Evolutionary conservation across 2,329 filamentous ascomycete species (phyloP).

Genomic region (Spiromastix sp.): DNA sequence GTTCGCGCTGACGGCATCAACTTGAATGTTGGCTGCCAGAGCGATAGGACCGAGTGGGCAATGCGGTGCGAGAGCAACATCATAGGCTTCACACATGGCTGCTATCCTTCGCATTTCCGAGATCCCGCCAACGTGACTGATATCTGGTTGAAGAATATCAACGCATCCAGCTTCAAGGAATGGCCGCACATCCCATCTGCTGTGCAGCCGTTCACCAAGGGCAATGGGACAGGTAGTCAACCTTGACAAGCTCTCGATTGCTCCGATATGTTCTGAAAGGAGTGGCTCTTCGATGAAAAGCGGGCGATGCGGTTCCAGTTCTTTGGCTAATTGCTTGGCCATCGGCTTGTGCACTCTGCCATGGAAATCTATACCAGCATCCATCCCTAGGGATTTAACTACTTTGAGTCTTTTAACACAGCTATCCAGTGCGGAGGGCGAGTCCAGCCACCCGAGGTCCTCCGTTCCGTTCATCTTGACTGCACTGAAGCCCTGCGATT

Average conservation of each 20-base stretch:
- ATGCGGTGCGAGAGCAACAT: constrained; percentile 63
- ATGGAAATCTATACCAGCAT: constrained; percentile 68
- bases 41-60: constrained; percentile 65
- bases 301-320: constrained; percentile 56
- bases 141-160: constrained; percentile 64
- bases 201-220: constrained; percentile 61
- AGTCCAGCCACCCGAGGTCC: constrained; percentile 67
- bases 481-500: constrained; percentile 30
- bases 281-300: constrained; percentile 70
- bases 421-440: constrained; percentile 51
- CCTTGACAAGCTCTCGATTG: constrained; percentile 50
- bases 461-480: constrained; percentile 75
- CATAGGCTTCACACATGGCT: constrained; percentile 61
- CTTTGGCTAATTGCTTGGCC: constrained; percentile 63
- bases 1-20: constrained; percentile 51
- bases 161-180: constrained; percentile 60
- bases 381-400: constrained; percentile 60
- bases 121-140: constrained; percentile 62
- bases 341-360: constrained; percentile 69
- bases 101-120: constrained; percentile 61
- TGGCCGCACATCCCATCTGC: constrained; percentile 61
- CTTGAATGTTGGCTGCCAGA: constrained; percentile 59
- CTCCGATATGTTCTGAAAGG: constrained; percentile 58
- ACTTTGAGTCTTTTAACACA: constrained; percentile 57
- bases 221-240: constrained; percentile 56